A percentile compares a stretch with the other conserved stretches of the same genome.
phyloP scores from a whole-genome alignment of 2,329 filamentous ascomycete genomes.

The Zasmidium angulare region DNA sequence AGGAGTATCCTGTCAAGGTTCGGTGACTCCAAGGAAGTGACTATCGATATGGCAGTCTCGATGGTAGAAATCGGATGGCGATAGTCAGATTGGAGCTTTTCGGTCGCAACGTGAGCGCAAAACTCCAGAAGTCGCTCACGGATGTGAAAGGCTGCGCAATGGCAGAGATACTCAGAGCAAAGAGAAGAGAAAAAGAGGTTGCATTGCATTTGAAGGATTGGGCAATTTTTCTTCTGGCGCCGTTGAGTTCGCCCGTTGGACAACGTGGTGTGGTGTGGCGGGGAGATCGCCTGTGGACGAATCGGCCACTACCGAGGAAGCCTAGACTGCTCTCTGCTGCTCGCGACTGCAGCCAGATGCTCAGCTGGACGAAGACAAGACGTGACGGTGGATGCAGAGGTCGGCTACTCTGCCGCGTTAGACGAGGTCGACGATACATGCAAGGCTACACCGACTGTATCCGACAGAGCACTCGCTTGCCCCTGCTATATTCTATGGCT shows the following conservation, averaged over 20 bases:
- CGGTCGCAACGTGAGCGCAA: constrained; percentile 51
- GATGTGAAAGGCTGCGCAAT: not conserved
- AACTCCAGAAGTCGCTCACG: constrained; percentile 59
- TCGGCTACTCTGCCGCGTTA: too few relatives aligned
- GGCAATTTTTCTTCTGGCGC: not conserved
- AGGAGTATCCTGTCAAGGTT: too few relatives aligned
- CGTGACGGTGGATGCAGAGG: too few relatives aligned
- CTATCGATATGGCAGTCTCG: not conserved
- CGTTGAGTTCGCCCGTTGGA: not conserved
- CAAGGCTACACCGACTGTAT: too few relatives aligned
- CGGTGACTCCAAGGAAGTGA: not conserved
- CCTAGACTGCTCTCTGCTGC: not conserved
- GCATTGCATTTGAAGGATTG: not conserved
- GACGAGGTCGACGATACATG: too few relatives aligned
- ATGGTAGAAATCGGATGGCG: not conserved
- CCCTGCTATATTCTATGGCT: too few relatives aligned
- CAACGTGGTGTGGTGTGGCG: not conserved
- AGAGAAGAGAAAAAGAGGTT: not conserved
- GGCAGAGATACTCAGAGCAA: not conserved
- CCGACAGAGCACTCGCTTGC: too few relatives aligned
- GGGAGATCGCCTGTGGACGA: not conserved
- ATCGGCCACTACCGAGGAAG: not conserved
- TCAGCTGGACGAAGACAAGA: too few relatives aligned
- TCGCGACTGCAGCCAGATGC: too few relatives aligned
- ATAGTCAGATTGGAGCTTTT: constrained; percentile 46